These are phyloP conservation scores for Alternaria tenuissima DNA, from an alignment of 2,329 filamentous ascomycete species.

Conservation along the genomic window DNA sequence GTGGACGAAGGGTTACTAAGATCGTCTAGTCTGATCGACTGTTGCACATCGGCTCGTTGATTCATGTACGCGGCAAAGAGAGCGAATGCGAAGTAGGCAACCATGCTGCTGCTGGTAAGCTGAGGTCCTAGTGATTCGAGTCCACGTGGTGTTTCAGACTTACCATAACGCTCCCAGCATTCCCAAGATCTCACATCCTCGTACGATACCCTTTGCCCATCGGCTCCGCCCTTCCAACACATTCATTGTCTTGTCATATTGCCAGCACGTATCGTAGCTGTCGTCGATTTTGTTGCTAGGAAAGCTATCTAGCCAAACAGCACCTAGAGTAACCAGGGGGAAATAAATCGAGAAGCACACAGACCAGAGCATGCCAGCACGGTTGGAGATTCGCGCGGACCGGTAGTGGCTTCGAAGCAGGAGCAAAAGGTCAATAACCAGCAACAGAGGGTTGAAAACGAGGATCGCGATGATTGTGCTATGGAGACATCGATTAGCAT, in stretches of 20 bases:
- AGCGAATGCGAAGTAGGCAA: background rate
- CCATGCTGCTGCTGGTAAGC: background rate
- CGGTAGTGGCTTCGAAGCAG: background rate
- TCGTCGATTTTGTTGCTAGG: background rate
- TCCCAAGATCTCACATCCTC: background rate
- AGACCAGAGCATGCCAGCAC: background rate
- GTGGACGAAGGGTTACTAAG: background rate
- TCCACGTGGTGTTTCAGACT: background rate
- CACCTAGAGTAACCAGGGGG: background rate
- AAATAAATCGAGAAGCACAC: background rate
- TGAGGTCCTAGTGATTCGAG: background rate
- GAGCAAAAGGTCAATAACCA: background rate
- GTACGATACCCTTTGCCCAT: background rate
- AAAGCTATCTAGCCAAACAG: background rate
- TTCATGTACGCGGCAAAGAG: background rate
- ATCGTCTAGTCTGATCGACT: background rate
- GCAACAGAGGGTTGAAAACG: background rate
- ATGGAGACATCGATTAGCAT: background rate
- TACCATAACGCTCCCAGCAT: background rate
- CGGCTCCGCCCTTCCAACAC: background rate
- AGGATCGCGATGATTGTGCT: background rate
- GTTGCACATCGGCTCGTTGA: background rate
- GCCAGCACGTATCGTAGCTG: background rate
- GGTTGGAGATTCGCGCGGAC: constrained; percentile 3
- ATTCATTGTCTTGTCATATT: background rate